Evolutionary conservation across 345 rosid genomes (phyloP).

Genomic region (Aquilaria malaccensis): DNA sequence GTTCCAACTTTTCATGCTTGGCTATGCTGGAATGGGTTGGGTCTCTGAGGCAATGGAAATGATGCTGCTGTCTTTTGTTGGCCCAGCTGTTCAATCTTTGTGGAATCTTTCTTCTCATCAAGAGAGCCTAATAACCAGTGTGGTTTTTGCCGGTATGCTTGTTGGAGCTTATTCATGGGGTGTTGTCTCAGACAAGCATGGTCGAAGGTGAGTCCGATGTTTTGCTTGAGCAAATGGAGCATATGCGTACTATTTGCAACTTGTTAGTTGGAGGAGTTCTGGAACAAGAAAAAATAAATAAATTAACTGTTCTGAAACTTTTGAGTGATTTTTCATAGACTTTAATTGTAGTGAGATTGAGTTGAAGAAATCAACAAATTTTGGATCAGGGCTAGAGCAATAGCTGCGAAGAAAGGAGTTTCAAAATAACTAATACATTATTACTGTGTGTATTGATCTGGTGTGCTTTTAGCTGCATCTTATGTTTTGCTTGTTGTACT

Average conservation of each 20-base stretch:
- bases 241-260: neutral
- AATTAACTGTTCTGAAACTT: no score
- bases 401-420: no score
- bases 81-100: slow-evolving; percentile 63
- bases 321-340: no score
- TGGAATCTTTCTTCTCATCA: slow-evolving; percentile 76
- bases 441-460: no score
- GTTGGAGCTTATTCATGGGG: slow-evolving; percentile 94
- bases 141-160: slow-evolving; percentile 86
- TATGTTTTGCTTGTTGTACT: no score
- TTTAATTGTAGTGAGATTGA: no score
- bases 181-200: slow-evolving; percentile 67
- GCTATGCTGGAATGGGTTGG: slow-evolving; percentile 93
- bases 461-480: no score
- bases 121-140: slow-evolving; percentile 68
- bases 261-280: neutral
- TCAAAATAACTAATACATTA: no score
- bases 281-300: no score
- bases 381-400: no score
- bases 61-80: slow-evolving; percentile 90
- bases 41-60: slow-evolving; percentile 92
- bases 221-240: neutral
- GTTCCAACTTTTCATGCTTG: slow-evolving; percentile 59
- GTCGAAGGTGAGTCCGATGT: slow-evolving; percentile 53
- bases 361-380: no score